These are phyloP conservation scores for Cladosporium velox DNA, from an alignment of 2,329 filamentous ascomycete species.

Conservation along the genomic window DNA sequence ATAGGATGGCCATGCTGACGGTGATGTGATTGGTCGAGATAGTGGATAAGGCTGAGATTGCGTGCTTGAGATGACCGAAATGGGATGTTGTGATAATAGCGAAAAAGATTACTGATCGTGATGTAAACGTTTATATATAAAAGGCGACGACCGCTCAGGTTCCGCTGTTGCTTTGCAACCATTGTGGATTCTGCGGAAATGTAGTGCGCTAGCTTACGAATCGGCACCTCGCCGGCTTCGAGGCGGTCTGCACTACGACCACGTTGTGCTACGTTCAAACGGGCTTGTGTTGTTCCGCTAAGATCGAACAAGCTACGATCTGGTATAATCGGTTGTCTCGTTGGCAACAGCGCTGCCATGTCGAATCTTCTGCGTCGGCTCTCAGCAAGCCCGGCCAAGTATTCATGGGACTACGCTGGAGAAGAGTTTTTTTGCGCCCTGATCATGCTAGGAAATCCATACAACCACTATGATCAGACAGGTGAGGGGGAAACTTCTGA, in stretches of 20 bases:
- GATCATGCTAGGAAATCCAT: background rate
- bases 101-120: background rate
- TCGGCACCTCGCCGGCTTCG: background rate
- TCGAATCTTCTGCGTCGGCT: background rate
- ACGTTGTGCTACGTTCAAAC: background rate
- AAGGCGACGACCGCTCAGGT: background rate
- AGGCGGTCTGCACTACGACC: background rate
- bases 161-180: constrained; percentile 6
- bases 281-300: background rate
- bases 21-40: constrained; percentile 7
- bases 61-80: background rate
- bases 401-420: background rate
- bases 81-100: background rate
- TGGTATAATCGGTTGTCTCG: background rate
- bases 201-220: constrained; percentile 1
- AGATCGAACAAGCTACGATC: background rate
- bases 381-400: background rate
- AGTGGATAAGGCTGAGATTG: background rate
- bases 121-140: background rate
- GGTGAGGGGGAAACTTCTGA: background rate
- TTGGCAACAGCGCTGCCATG: background rate
- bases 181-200: constrained; percentile 1
- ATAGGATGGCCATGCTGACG: constrained; percentile 13
- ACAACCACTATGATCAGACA: background rate
- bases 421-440: background rate